phyloP scores from a whole-genome alignment of 177 flowering plant genomes.

The Tripterygium wilfordii region DNA sequence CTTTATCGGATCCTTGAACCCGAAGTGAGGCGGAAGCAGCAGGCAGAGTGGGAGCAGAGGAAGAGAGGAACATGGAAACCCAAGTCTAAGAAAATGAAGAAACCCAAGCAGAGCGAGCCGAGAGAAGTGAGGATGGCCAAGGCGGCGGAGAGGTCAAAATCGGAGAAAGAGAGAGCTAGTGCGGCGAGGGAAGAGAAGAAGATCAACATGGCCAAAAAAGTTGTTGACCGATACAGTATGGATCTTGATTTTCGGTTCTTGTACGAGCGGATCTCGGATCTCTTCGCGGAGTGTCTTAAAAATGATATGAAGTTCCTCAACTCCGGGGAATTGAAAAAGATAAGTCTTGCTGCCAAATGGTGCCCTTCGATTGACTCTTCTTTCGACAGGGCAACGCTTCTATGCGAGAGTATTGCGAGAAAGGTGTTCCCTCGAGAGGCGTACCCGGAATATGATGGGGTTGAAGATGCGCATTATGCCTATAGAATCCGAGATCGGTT shows the following conservation, averaged over 20 bases:
- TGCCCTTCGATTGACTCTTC: slow-evolving; percentile 31
- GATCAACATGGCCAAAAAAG: slow-evolving; percentile 24
- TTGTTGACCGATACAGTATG: slow-evolving; percentile 8
- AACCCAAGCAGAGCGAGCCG: neutral
- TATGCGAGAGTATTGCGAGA: slow-evolving; percentile 35
- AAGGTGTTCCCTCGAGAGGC: slow-evolving; percentile 32
- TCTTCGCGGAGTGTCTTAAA: slow-evolving; percentile 24
- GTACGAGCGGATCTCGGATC: slow-evolving; percentile 19
- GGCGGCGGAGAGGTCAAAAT: neutral
- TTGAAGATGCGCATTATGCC: slow-evolving; percentile 37
- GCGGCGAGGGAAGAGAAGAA: slow-evolving; percentile 12
- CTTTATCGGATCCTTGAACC: slow-evolving; percentile 37
- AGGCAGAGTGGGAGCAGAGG: slow-evolving; percentile 6
- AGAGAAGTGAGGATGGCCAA: slow-evolving; percentile 3
- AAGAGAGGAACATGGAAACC: neutral
- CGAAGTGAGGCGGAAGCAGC: slow-evolving; percentile 16
- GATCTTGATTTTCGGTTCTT: slow-evolving; percentile 25
- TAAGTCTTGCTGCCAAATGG: slow-evolving; percentile 38
- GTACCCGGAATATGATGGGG: slow-evolving; percentile 18
- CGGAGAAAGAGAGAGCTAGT: slow-evolving; percentile 23
- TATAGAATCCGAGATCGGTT: slow-evolving; percentile 28
- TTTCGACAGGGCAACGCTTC: slow-evolving; percentile 16
- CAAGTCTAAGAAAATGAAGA: neutral
- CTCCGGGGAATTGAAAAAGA: slow-evolving; percentile 6
- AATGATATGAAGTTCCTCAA: slow-evolving; percentile 18